phyloP scores from a whole-genome alignment of 108 stramenopile species.

The Skeletonema marinoi region DNA sequence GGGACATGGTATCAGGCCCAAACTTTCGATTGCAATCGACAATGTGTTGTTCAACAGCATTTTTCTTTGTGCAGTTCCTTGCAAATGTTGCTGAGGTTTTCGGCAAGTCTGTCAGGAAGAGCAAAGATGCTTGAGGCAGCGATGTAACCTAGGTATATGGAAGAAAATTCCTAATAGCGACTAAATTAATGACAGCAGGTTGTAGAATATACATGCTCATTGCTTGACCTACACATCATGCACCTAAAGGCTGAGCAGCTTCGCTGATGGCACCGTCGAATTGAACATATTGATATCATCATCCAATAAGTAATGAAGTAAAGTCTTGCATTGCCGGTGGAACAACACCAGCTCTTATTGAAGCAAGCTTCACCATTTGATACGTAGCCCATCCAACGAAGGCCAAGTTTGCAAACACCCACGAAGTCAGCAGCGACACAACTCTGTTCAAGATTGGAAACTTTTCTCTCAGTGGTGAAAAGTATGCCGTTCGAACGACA shows the following conservation, averaged over 20 bases:
- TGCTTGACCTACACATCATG: neutral
- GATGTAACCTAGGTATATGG: neutral
- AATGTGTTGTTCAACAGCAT: conserved; percentile 29
- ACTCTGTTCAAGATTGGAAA: conserved; percentile 47
- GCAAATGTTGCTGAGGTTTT: conserved; percentile 21
- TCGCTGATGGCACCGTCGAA: neutral
- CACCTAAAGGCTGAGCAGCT: neutral
- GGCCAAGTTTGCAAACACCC: conserved; percentile 27
- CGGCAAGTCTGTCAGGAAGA: neutral
- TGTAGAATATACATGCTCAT: neutral
- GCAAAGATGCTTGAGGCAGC: neutral
- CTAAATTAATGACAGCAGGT: neutral
- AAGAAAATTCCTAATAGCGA: neutral
- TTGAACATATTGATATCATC: too few species aligned
- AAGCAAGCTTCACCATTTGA: conserved; percentile 20
- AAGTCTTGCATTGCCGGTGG: conserved; percentile 6
- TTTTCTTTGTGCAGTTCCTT: conserved; percentile 42
- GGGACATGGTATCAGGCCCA: conserved; percentile 38
- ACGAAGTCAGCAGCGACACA: conserved; percentile 21
- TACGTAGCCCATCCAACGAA: conserved; percentile 25
- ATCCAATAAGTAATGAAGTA: neutral
- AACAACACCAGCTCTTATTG: conserved; percentile 16
- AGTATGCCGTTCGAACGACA: conserved; percentile 19
- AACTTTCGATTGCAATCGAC: conserved; percentile 46
- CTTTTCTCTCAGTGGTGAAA: conserved; percentile 34